A percentile compares a stretch with the other conserved stretches of the same genome.
Conservation (phyloP, 441 rosid species). For the Lepidium campestre region DNA sequence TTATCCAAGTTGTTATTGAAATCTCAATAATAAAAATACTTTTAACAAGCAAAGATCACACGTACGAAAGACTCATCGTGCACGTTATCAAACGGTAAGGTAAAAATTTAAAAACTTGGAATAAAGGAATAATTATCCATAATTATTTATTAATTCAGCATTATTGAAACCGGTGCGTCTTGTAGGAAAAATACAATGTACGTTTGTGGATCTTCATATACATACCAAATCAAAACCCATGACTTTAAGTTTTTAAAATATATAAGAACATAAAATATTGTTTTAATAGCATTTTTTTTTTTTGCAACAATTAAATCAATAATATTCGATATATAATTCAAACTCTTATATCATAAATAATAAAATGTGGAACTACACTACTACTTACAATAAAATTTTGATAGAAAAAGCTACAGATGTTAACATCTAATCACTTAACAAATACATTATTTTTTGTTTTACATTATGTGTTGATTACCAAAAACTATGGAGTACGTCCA, state of each 20-base stretch:
- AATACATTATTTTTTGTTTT: too few species aligned
- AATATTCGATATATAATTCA: too few species aligned
- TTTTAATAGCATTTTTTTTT: too few species aligned
- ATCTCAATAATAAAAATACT: not conserved
- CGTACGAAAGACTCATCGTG: constrained; percentile 21
- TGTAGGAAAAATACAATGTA: not conserved
- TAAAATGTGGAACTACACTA: too few species aligned
- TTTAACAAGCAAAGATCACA: not conserved
- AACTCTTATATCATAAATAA: too few species aligned
- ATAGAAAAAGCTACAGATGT: too few species aligned
- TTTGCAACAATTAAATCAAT: too few species aligned
- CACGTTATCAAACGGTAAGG: constrained; percentile 18
- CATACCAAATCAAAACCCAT: not conserved
- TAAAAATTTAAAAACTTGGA: not conserved
- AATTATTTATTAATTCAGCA: not conserved
- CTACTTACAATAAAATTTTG: too few species aligned
- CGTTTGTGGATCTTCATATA: not conserved
- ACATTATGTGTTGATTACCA: too few species aligned
- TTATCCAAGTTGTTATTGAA: not conserved
- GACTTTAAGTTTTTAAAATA: not conserved
- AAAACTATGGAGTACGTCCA: too few species aligned
- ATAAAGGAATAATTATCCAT: not conserved
- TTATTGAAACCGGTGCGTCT: not conserved
- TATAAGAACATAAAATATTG: not conserved
- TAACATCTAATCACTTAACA: too few species aligned